A percentile compares a stretch with the other conserved stretches of the same genome.
Conservation (phyloP, 257 asterid species). For the Solanum piurae region DNA sequence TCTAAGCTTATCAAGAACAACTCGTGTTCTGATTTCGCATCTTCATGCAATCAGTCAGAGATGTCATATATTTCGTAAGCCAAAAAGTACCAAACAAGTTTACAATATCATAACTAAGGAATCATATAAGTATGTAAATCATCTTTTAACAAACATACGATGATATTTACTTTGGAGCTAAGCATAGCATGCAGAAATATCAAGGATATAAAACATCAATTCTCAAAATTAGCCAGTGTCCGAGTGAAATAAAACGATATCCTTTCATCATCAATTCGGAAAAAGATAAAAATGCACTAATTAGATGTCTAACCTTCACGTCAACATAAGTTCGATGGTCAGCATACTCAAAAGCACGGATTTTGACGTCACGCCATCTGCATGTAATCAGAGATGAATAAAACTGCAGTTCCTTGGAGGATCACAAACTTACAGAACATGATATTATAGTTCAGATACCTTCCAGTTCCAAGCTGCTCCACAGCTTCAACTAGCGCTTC, state of each 20-base stretch:
- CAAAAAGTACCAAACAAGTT: neutral
- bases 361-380: conserved; percentile 98
- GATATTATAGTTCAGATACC: conserved; percentile 22
- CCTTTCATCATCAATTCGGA: neutral
- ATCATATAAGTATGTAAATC: neutral
- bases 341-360: conserved; percentile 78
- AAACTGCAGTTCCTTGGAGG: neutral
- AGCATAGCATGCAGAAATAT: neutral
- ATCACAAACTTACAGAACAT: neutral
- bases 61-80: neutral
- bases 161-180: neutral
- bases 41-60: conserved; percentile 13
- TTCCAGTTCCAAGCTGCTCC: conserved; percentile 89
- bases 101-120: neutral
- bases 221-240: neutral
- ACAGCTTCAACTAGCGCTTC: conserved; percentile 95
- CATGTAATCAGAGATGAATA: neutral
- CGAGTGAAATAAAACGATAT: neutral
- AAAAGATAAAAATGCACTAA: neutral
- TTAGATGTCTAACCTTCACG: conserved; percentile 50
- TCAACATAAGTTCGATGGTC: conserved; percentile 95
- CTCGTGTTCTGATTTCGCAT: conserved; percentile 18
- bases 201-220: neutral
- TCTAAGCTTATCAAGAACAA: neutral
- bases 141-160: neutral